These are phyloP conservation scores for Gossypium turneri DNA, from an alignment of 345 rosid genomes.

Conservation along the genomic window DNA sequence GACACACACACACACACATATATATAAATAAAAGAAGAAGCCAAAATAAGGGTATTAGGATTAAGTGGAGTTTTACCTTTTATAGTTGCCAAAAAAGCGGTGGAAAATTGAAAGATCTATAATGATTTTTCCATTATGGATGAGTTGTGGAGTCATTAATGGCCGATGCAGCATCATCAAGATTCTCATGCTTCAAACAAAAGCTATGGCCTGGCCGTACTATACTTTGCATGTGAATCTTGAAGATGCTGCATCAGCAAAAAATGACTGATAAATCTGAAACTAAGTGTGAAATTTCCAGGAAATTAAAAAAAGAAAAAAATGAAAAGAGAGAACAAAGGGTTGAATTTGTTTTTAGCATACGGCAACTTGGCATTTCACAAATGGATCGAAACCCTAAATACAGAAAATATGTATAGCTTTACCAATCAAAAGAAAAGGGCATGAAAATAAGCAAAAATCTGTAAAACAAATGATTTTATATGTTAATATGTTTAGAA, in stretches of 20 bases:
- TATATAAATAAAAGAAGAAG: neutral
- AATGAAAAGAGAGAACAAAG: neutral
- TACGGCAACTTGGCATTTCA: constrained; percentile 4
- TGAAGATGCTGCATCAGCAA: constrained; percentile 64
- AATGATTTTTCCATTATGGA: neutral
- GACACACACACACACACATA: neutral
- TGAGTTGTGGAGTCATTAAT: constrained; percentile 36
- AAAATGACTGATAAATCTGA: constrained; percentile 35
- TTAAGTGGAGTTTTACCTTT: constrained; percentile 3
- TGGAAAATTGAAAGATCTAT: constrained; percentile 16
- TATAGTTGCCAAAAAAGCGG: neutral
- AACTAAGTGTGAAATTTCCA: neutral
- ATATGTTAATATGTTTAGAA: neutral
- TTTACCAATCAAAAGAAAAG: neutral
- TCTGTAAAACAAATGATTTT: neutral
- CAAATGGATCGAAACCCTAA: constrained; percentile 1
- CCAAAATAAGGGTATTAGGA: neutral
- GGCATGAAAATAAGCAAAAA: neutral
- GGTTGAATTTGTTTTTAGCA: neutral
- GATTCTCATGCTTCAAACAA: constrained; percentile 42
- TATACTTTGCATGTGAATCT: constrained; percentile 60
- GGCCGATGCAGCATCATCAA: constrained; percentile 89
- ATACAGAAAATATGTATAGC: neutral
- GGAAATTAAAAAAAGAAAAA: neutral
- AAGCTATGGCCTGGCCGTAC: neutral